These are phyloP conservation scores for Cantharellus anzutake DNA, from an alignment of 768 basidiomycete genomes.

Conservation along the genomic window DNA sequence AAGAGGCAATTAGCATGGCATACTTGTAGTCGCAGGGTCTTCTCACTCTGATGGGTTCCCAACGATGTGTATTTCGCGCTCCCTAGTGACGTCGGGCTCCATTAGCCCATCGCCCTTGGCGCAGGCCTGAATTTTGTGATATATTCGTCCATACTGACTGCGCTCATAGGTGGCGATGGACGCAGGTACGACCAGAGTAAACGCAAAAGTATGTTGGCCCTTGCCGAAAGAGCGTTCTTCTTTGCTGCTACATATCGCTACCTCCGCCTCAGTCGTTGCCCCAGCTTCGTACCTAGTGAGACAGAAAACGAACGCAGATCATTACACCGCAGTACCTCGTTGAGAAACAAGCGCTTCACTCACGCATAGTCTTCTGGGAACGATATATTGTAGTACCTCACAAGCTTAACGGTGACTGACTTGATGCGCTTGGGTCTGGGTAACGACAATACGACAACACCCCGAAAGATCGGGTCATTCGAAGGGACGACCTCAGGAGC, in stretches of 20 bases:
- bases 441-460: not conserved
- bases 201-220: conserved; percentile 2
- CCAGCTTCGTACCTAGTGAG: not conserved
- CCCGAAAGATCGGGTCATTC: not conserved
- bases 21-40: not conserved
- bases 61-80: not conserved
- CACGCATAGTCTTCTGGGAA: not conserved
- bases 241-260: not conserved
- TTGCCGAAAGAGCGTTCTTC: not conserved
- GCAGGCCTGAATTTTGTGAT: conserved; percentile 2
- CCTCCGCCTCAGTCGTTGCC: not conserved
- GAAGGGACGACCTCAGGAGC: not conserved
- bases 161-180: conserved; percentile 10
- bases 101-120: not conserved
- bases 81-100: not conserved
- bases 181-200: conserved; percentile 10
- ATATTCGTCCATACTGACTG: conserved; percentile 9
- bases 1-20: conserved; percentile 1
- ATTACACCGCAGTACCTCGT: not conserved
- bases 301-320: not conserved
- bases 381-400: not conserved
- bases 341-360: not conserved
- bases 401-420: not conserved
- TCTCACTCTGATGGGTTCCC: not conserved
- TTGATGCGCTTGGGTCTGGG: not conserved